Conservation (phyloP, 352 stramenopile genomes). For the Phytophthora uliginosa region DNA sequence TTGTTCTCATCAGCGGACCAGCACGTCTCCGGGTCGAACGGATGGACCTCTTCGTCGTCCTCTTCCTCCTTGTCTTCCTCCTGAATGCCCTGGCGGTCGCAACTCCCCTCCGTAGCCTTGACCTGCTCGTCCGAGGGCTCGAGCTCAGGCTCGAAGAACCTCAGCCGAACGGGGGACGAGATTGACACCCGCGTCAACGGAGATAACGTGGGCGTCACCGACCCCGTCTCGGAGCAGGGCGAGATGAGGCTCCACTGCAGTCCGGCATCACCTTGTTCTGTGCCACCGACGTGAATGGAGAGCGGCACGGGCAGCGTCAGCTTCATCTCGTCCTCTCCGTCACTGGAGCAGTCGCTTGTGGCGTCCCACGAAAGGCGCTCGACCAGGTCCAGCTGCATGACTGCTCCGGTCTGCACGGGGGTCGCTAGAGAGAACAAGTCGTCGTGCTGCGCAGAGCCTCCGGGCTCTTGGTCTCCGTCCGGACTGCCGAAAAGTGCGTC, state of each 20-base stretch:
- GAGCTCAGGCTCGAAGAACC: conserved; percentile 35
- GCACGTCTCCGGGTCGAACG: conserved; percentile 26
- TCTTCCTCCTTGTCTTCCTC: conserved; percentile 24
- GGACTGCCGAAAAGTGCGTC: conserved; percentile 35
- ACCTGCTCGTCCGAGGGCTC: conserved; percentile 18
- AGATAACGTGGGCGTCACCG: conserved; percentile 14
- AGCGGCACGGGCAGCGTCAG: conserved; percentile 18
- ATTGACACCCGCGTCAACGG: conserved; percentile 28
- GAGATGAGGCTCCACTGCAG: conserved; percentile 64
- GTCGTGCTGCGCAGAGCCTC: conserved; percentile 24
- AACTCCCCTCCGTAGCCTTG: background rate
- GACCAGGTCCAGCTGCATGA: conserved; percentile 18
- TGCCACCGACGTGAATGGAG: conserved; percentile 14
- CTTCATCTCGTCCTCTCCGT: conserved; percentile 18
- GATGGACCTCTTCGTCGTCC: conserved; percentile 15
- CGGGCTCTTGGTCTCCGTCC: conserved; percentile 15
- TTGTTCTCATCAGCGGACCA: conserved; percentile 30
- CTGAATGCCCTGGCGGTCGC: background rate
- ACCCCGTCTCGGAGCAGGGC: conserved; percentile 49
- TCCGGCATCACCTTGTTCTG: background rate
- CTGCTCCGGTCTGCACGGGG: conserved; percentile 1
- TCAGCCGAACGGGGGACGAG: conserved; percentile 29
- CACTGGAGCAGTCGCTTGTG: conserved; percentile 22
- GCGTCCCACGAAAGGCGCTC: conserved; percentile 42
- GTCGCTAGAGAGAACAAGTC: conserved; percentile 18